Conservation (phyloP, 2,329 filamentous ascomycete genomes). For the Fusarium austroafricanum region DNA sequence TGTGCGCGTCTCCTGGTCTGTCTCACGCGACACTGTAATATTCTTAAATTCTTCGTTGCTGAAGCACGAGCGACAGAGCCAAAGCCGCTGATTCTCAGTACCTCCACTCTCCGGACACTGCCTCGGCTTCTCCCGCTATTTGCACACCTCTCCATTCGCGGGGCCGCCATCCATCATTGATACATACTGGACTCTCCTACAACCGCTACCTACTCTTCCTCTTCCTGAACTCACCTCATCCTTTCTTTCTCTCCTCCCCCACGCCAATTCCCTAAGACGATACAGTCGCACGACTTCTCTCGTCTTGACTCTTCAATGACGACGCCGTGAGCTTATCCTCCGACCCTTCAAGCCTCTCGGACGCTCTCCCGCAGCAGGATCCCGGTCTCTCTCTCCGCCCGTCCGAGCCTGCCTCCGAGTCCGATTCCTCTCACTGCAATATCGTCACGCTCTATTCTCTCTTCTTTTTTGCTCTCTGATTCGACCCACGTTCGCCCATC, state of each 20-base stretch:
- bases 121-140: conserved; percentile 47
- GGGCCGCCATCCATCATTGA: conserved; percentile 40
- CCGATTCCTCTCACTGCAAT: conserved; percentile 30
- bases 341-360: conserved; percentile 37
- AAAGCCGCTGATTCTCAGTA: conserved; percentile 7
- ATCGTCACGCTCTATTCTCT: conserved; percentile 14
- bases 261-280: conserved; percentile 30
- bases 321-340: conserved; percentile 43
- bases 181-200: neutral
- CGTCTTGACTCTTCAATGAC: conserved; percentile 43
- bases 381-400: conserved; percentile 43
- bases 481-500: conserved; percentile 43
- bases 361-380: conserved; percentile 39
- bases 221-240: conserved; percentile 33
- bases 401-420: conserved; percentile 43
- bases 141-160: conserved; percentile 39
- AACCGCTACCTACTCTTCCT: conserved; percentile 7
- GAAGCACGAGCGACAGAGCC: neutral
- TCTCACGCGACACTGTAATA: conserved; percentile 28
- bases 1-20: conserved; percentile 22
- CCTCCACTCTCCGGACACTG: conserved; percentile 30
- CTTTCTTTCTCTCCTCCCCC: conserved; percentile 3
- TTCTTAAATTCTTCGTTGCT: conserved; percentile 15
- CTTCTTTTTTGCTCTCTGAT: conserved; percentile 19
- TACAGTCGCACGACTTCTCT: conserved; percentile 23